These are phyloP conservation scores for Cladobotryum protrusum DNA, from an alignment of 2,329 filamentous ascomycete genomes.

Conservation along the genomic window DNA sequence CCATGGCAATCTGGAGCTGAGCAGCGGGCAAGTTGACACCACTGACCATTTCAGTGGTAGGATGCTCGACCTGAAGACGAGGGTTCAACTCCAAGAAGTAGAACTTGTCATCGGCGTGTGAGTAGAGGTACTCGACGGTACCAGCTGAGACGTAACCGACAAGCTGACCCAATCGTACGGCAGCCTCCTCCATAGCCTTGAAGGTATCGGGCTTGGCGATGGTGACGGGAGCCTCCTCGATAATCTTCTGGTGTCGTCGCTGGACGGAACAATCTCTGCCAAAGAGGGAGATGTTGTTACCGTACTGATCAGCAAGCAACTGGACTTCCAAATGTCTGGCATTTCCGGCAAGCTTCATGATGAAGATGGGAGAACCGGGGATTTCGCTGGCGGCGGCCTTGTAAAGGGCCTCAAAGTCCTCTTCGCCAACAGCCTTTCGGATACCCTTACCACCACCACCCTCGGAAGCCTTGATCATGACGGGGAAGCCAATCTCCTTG, in stretches of 20 bases:
- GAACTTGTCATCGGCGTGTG: constrained; percentile 95
- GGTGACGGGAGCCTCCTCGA: constrained; percentile 96
- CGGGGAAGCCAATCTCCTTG: constrained; percentile 88
- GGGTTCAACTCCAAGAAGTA: constrained; percentile 99
- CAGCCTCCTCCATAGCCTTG: constrained; percentile 92
- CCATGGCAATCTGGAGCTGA: constrained; percentile 98
- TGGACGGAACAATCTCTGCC: constrained; percentile 98
- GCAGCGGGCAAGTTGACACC: constrained; percentile 96
- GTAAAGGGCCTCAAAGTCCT: constrained; percentile 81
- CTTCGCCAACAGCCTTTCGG: constrained; percentile 82
- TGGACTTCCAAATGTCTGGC: constrained; percentile 96
- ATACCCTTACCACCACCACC: constrained; percentile 99
- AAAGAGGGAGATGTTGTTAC: constrained; percentile 98
- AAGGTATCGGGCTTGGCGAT: constrained; percentile 88
- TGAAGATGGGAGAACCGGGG: constrained; percentile 97
- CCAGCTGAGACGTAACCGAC: constrained; percentile 98
- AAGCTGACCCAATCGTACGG: constrained; percentile 84
- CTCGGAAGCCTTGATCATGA: constrained; percentile 99
- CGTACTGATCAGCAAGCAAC: constrained; percentile 95
- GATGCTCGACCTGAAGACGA: constrained; percentile 98
- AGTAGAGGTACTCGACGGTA: constrained; percentile 99
- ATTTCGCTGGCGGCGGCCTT: constrained; percentile 96
- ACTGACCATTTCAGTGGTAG: constrained; percentile 98
- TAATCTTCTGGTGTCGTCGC: constrained; percentile 98
- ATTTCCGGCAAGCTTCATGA: constrained; percentile 98